Evolutionary conservation across 179 eudicot species (phyloP), one percentile per base, ranked within the genome.

Genomic region (Silene coronaria): DNA sequence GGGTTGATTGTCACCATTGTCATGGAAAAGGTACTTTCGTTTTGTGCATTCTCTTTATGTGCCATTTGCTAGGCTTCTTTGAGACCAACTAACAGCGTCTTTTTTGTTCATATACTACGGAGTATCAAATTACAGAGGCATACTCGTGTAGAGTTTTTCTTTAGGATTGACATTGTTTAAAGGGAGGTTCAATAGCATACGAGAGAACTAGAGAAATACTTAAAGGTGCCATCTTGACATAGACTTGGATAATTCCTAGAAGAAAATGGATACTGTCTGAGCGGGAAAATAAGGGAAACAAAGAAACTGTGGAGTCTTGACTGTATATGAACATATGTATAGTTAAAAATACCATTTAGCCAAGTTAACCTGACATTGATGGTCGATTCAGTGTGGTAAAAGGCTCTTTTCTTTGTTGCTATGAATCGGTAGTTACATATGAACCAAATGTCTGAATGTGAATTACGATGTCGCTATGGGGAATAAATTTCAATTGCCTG

Each of bases 1-100:
- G 88, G 86, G 88, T 89, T 79, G 86, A 87, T 73, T 92, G 97
- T 75, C 74, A 76, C 58, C 74, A 86, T 71, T 92, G 97, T 78
- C 67, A 67, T 27, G 94, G 97, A 79, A 89, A 30, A 89, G 97
- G 97, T 92, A 74, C 60, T 59, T 63, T 32, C 71, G 69, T 80
- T 80, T 75, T 61, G 16, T 77, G 36, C 72, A 80, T 70, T 24
- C 32, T 23, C 23, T 6, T 26, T 23, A 21, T 65, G 34, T 45
- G 16, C 6, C 22, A 28, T 4, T 55, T 42, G 48, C 0, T 42
- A 42, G 14, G 10, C 13, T 42, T 42, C 48, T 42, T 42, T 42
- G 48, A 42, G 14, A 11, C 48, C 48, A 42, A 42, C 48, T 14
- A n/a, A 53, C 58, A 3, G n/a, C 16, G 1, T 13, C 19, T 51